Evolutionary conservation across 2,329 filamentous ascomycete species (phyloP), one percentile per base, ranked within the genome.

Genomic region (Dactylellina leptospora): DNA sequence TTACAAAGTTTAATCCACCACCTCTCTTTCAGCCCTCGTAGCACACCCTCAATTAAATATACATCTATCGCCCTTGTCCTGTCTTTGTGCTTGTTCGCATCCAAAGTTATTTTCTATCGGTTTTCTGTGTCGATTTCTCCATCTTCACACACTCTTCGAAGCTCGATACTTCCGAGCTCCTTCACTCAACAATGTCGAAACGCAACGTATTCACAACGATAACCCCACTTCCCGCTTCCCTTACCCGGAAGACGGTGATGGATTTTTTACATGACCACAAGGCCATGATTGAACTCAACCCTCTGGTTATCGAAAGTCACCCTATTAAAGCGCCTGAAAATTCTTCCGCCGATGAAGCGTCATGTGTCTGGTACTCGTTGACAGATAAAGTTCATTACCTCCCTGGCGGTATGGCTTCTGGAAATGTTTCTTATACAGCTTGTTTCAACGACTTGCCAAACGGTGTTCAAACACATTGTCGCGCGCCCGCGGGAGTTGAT

Each of bases 221-320:
- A 76, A 95, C 90, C 25, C 89, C 91, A 16, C 84, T 96, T 28
- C 92, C 92, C 6, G 76, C 85, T 1, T 82, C 83, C 75, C 85
- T 95, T 75, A 83, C 86, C 50, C 86, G 91, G 60, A 84, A 89
- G 75, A 84, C 86, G n/a, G 90, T 91, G 42, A 79, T 96, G 74
- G 83, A 86, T 59, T 90, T 91, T 75, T 86, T 96, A 28, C 90
- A 92, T 79, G 85, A 89, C 79, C 91, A 96, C 80, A 79, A 84
- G 53, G 88, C 88, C 76, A 96, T 96, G 88, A 96, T 96, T 77
- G 89, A 93, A 78, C 83, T 96, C 64, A 96, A 96, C 79, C 92
- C 92, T 0, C 84, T 96, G 50, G 89, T 96, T 61, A 86, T 89
- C 74, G 87, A 90, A 72, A 85, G 90, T 64, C 85, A 88, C 75